Evolutionary conservation across 1,139 yeast species (phyloP), one percentile per base, ranked within the genome.

Genomic region (Hanseniaspora sp.): DNA sequence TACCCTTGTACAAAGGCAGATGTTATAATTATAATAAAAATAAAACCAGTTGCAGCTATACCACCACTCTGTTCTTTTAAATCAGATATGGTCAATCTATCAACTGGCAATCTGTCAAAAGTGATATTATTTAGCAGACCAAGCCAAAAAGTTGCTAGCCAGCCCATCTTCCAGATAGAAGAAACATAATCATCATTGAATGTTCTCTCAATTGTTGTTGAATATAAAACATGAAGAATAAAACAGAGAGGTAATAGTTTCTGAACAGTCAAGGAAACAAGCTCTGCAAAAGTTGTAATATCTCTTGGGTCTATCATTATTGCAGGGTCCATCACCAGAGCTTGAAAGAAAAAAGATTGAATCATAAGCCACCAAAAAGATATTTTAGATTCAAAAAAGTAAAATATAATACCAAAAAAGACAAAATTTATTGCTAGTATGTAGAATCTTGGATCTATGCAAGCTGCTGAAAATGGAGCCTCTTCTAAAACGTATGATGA

Each of bases 321-420:
- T 0, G 96, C 96, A 0, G 96, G 96, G 62, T 92, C 96, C 13
- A 94, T 75, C 0, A 87, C 83, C 38, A 90, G 66, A 1, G 82
- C 70, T 41, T 90, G 79, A 0, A 95, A 85, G 95, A 96, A 86
- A 68, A 84, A 88, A 0, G 95, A 95, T n/a, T 79, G 78, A 1
- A 79, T 63, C 45, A 75, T 72, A 17, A 78, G 66, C 0, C 78
- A 72, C 87, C 92, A 83, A 63, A 73, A 86, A 6, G 80, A 76
- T 2, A 77, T 70, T 0, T 73, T 64, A 0, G 90, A 82, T 38
- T 76, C 72, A 15, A 74, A 75, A 47, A 82, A 62, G 65, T 74
- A 77, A 60, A 80, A 77, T 44, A 86, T 65, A 38, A 94, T 83
- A 44, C 77, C 48, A 6, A 83, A 81, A 59, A 85, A 65, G 0